Evolutionary conservation across 2,329 filamentous ascomycete species (phyloP).

Genomic region (Botrytis hyacinthi): DNA sequence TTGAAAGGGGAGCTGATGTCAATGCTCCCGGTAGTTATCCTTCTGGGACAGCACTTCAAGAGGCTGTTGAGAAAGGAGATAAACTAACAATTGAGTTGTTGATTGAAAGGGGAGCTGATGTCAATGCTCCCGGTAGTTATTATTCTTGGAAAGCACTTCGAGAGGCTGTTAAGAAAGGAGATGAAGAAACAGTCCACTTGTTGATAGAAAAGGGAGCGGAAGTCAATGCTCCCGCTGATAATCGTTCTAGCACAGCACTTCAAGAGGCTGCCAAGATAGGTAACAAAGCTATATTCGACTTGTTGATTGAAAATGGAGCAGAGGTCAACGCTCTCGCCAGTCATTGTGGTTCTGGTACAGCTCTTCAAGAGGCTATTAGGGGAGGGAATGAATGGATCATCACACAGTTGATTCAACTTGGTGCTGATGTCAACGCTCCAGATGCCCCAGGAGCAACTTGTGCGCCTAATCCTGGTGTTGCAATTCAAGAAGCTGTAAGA

Average conservation of each 20-base stretch:
- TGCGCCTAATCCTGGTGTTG: accelerated
- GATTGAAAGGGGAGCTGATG: too few relatives aligned
- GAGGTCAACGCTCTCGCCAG: too few relatives aligned
- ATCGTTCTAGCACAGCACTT: conserved; percentile 35
- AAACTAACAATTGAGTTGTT: too few relatives aligned
- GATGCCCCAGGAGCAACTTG: accelerated
- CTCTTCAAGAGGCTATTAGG: conserved; percentile 35
- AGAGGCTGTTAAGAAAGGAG: conserved; percentile 10
- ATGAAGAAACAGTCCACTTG: conserved; percentile 29
- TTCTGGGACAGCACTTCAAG: too few relatives aligned
- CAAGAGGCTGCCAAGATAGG: conserved; percentile 27
- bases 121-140: conserved; percentile 13
- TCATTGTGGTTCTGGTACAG: conserved; percentile 38
- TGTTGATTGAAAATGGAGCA: too few relatives aligned
- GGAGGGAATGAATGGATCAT: accelerated
- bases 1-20: conserved; percentile 41
- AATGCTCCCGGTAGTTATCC: conserved; percentile 31
- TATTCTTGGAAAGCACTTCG: conserved; percentile 36
- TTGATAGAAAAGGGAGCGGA: conserved; percentile 42
- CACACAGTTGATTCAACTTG: not conserved
- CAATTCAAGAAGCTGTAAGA: not conserved
- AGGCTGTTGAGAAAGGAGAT: conserved; percentile 17
- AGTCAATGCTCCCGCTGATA: conserved; percentile 35
- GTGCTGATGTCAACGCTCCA: not conserved
- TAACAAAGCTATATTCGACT: too few relatives aligned